Base-by-base conservation (phyloP, 345 rosid genomes). In the Lepidium africanum region DNA sequence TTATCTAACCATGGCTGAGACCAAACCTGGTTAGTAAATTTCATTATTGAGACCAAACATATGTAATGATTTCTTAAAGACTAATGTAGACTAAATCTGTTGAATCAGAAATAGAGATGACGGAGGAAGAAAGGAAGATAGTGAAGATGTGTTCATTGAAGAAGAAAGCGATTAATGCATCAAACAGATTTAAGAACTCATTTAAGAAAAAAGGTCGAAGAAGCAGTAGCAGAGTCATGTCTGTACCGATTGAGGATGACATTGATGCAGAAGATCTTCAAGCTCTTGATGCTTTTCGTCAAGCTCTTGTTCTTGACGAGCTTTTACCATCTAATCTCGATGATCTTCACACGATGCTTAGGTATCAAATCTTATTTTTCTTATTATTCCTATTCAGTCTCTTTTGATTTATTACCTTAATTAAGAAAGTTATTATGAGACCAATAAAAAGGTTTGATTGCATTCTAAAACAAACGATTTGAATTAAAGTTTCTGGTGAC, bases 221-320 rank as follows among this genome's bases (percentile, higher is more conserved):
- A 66, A 82, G 79, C 45, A 76, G 80, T 70, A 89, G 92, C 63
- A 78, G 84, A 69, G 89, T 91, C 15, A 77, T 83, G 82, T 84
- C 95, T 6, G 79, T 78, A 49, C 56, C 79, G 3, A 84, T 93
- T 10, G 96, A 90, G 5, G 92, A 81, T 46, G 72, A 81, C 42
- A 69, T 90, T 37, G 75, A 86, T 39, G 91, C 88, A 3, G 97
- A 94, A 67, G 97, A 94, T 33, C 69, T 87, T 51, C 88, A 84
- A 79, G 83, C 96, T 36, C 91, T 91, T 9, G 97, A 87, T 61
- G 85, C 88, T 2, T 91, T 94, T 63, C 99, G 97, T 46, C 97
- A 91, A 65, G 84, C 88, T 19, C 97, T 94, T 68, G 77, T 91
- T 33, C 76, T 86, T 46, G 99, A 94, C 11, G 99, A 91, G 74